Evolutionary conservation across 306 rosid species (phyloP), one percentile per base, ranked within the genome.

Genomic region (Begonia peltatifolia): DNA sequence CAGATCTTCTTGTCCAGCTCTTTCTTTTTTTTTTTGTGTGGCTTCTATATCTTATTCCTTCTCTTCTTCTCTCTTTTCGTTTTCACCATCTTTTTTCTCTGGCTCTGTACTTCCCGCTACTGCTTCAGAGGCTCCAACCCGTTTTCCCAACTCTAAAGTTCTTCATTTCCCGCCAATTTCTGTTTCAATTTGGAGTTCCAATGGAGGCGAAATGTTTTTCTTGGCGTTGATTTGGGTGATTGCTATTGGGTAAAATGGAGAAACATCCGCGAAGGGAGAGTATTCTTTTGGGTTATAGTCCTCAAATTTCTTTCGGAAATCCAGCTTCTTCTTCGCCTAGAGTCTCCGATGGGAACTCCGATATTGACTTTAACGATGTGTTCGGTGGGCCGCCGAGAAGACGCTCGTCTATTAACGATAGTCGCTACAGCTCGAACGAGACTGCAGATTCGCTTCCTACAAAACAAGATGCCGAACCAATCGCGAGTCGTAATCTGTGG

Each of bases 321-420:
- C 55, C 63, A 14, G 65, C 81, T 9, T 54, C 63, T 55, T 63
- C 78, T 62, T 55, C 74, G 9, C 41, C 73, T 5, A 51, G 38
- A 6, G 59, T 71, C 6, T 58, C 85, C 3, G 17, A 22, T 59
- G 66, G 74, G 46, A 65, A 58, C 48, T 71, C 80, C 5, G 95
- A 81, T 16, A 69, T 81, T 14, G 99, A 92, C 71, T 92, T 92
- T 46, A 55, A 68, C 50, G 99, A 83, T 43, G 96, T 92, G 48
- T 92, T 86, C 14, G 93, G 99, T 0, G 99, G 99, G 0, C 99
- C 99, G 2, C 99, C 96, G 3, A 71, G 83, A 59, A 68, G 81
- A 63, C 68, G 86, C 48, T 73, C 82, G 4, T 83, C 94, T 4
- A 10, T 50, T 42, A 72, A 57, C 17, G 92, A 81, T 13, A 35